Evolutionary conservation across 73 alveolate genomes (phyloP), one percentile per base, ranked within the genome.

Genomic region (Paramecium sonneborni): DNA sequence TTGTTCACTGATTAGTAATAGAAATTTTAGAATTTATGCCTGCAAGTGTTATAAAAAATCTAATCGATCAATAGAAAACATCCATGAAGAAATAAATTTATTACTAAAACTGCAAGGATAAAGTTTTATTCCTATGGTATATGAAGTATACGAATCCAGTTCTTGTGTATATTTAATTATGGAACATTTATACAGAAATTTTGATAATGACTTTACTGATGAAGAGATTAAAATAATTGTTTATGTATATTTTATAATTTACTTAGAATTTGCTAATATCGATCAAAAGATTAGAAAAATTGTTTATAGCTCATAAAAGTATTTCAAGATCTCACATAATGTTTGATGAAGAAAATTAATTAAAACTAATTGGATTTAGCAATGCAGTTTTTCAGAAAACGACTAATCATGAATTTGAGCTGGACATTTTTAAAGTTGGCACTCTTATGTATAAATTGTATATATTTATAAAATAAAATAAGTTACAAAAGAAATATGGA

Each of bases 391-490:
- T 11, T 9, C 15, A 32, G 24, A 62, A 62, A 26, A 26, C 44
- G 12, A 62, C 84, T 7, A 62, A 26, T 62, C 84, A 62, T 62
- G 84, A 62, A 32, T 62, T 26, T 62, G 84, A 62, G 24, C 84
- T 62, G 18, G 84, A 62, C 26, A 62, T 62, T 26, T 62, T 62
- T 62, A 62, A 62, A 62, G 44, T 62, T 1, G 84, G 84, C 3
- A 62, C 52, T 8, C 24, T 62, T 23, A 30, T 62, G 44, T 62
- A 62, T 32, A 62, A 62, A 62, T 30, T 62, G 84, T 62, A 62
- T 30, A 23, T 11, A 62, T 26, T 62, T 52, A 18, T 52, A 4
- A 21, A 62, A 10, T 30, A 62, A 62, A 23, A 62, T 62, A 2
- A 62, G 84, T 20, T 62, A 62, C 26, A 11, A 26, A 26, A 62